Base-by-base conservation (phyloP, 164 flowering plant genomes). In the Saururus chinensis region DNA sequence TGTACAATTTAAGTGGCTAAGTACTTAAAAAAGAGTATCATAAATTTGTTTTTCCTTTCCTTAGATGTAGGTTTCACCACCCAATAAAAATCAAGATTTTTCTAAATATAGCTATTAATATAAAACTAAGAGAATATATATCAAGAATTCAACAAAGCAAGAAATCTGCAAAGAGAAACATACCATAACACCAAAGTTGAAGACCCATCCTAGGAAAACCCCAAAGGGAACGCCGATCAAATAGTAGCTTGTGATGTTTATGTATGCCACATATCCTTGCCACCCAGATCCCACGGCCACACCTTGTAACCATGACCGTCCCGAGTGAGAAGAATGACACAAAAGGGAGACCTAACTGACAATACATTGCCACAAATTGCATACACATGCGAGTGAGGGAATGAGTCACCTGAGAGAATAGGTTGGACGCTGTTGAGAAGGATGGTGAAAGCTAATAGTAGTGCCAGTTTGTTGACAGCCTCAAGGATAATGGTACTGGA, bases 201-300 rank as follows among this genome's bases (percentile, higher is more conserved):
- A 75, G 26, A 71, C 45, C 80, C 74, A 76, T 19, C 83, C 86
- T 52, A 84, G 40, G 5, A 80, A 21, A 53, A 69, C 20, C 7
- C 95, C 87, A 4, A 74, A 51, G 7, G 95, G 91, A 7, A 84
- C 62, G 0, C 95, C 95, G n/a, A 85, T 62, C 6, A 80, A 26
- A 61, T 83, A 85, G 73, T 87, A 87, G 74, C 86, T 78, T 7
- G 81, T 81, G 0, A 81, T 56, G 64, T 82, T 88, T 35, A 88
- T 63, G 57, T 71, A 82, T 2, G 91, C 91, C 20, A 79, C 87
- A 0, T 37, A 54, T 1, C 72, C 81, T 76, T 88, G 95, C 95
- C 95, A 82, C 42, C 91, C 95, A 20, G 80, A 82, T 23, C 89
- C 95, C 51, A 88, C 76, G 0, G 91, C 91, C 30, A 82, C 91